Conservation (phyloP, 2,329 filamentous ascomycete species). For the Trichoderma sp. region DNA sequence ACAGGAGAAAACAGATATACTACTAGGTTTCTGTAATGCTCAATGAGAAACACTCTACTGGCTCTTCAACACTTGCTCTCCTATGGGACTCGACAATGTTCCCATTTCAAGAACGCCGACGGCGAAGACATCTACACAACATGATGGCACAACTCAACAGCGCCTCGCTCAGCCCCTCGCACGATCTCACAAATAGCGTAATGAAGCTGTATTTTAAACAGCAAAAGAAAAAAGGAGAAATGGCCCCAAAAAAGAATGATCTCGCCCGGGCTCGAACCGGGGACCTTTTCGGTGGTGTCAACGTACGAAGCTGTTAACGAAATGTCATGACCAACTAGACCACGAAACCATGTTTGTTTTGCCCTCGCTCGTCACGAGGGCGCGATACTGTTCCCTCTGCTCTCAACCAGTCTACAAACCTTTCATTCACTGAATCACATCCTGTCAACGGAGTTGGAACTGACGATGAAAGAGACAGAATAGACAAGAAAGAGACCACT, state of each 20-base stretch:
- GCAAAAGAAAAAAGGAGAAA: neutral
- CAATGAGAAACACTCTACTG: neutral
- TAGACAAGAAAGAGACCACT: neutral
- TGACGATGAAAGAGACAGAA: too few relatives aligned
- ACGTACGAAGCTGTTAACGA: constrained; percentile 25
- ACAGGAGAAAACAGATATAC: neutral
- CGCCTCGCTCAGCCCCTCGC: too few relatives aligned
- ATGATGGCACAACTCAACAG: too few relatives aligned
- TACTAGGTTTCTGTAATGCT: neutral
- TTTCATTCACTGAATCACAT: neutral
- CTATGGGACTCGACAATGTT: too few relatives aligned
- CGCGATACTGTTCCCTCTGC: neutral
- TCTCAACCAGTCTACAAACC: constrained; percentile 3
- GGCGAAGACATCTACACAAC: too few relatives aligned
- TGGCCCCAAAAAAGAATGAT: constrained; percentile 16
- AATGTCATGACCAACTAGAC: constrained; percentile 30
- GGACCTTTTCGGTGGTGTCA: constrained; percentile 30
- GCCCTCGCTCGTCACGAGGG: neutral
- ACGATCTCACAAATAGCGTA: neutral
- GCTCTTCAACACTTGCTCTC: neutral
- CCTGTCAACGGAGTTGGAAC: too few relatives aligned
- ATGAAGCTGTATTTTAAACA: neutral
- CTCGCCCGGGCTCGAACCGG: constrained; percentile 30
- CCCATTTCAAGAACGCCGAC: too few relatives aligned
- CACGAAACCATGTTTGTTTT: constrained; percentile 24